Base-by-base conservation (phyloP, 495 filamentous ascomycete genomes). In the Hypoxylon subgilvum region DNA sequence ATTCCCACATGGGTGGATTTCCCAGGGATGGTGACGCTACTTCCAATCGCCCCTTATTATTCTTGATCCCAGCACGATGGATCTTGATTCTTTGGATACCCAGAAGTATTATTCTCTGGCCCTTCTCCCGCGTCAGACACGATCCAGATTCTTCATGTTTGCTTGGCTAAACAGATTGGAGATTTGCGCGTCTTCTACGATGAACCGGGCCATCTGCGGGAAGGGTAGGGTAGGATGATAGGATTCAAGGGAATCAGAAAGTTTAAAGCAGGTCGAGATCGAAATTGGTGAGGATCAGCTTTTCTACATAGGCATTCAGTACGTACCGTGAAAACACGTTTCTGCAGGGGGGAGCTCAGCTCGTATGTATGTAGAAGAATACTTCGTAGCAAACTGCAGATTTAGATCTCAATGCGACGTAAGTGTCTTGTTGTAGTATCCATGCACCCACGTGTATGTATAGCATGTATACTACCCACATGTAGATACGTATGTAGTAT, bases 11-110 rank as follows among this genome's bases (percentile, higher is more conserved):
- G 13, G 5, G 14, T 38, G n/a, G 34, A 9, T 13, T 38, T 36
- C 34, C n/a, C 61, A 64, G 55, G 61, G 61, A 64, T 64, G 61
- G 27, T 59, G 61, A 64, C 61, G 61, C 61, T 64, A 54, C 43
- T 22, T 3, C 31, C 34, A 40, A 52, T 57, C 48, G 52, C 48
- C 43, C 52, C 49, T 36, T 39, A 36, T 36, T 58, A 44, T 38
- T 54, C 32, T 51, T n/a, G 17, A 41, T 50, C 44, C 38, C 25
- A 49, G 36, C 42, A 21, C n/a, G n/a, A n/a, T n/a, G n/a, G n/a
- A n/a, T n/a, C n/a, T n/a, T n/a, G n/a, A n/a, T n/a, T n/a, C n/a
- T n/a, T n/a, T n/a, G n/a, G n/a, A n/a, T 27, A 27, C 23, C 3
- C 8, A 27, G 23, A 4, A 27, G 23, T 8, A 8, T 16, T 18